Base-by-base conservation (phyloP, 306 rosid genomes). In the Benincasa hispida region DNA sequence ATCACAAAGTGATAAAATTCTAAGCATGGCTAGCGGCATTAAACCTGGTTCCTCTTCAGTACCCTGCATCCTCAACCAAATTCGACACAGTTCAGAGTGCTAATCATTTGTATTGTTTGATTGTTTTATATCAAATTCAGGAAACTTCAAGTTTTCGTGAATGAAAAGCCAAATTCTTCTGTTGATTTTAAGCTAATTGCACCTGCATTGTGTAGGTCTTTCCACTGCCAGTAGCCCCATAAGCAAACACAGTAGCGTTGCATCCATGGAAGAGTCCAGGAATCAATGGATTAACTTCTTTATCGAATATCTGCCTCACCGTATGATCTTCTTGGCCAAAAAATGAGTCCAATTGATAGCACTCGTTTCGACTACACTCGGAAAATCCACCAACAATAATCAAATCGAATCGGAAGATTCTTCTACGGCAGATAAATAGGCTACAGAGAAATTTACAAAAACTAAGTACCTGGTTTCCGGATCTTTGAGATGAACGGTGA, bases 151-250 rank as follows among this genome's bases (percentile, higher is more conserved):
- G 19, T 18, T 41, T 22, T 2, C 53, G 12, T 39, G 11, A 67
- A 41, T 1, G 2, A 19, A 35, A 21, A 37, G 11, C 48, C 3
- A 5, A 67, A 68, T 39, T 37, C 21, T 12, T 10, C 34, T 41
- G 35, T 42, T 14, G 12, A 41, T 12, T 67, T 68, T 15, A 41
- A 68, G 53, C 21, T 42, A 41, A 41, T 6, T 11, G 1, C 35
- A 68, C 99, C 96, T 94, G 99, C 96, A 94, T 94, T 0, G 99
- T 90, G 59, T 85, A 90, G 47, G 99, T 92, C 82, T 94, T 94
- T 34, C 99, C 99, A 77, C 97, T 94, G 0, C 99, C 96, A 13
- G 99, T 92, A 77, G 99, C 99, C 19, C 99, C 99, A 79, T 94
- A 92, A 77, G 99, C 95, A 70, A 94, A 92, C 50, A 94, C 97